Evolutionary conservation across 441 rosid genomes (phyloP).

Genomic region (Croton laevigatus): DNA sequence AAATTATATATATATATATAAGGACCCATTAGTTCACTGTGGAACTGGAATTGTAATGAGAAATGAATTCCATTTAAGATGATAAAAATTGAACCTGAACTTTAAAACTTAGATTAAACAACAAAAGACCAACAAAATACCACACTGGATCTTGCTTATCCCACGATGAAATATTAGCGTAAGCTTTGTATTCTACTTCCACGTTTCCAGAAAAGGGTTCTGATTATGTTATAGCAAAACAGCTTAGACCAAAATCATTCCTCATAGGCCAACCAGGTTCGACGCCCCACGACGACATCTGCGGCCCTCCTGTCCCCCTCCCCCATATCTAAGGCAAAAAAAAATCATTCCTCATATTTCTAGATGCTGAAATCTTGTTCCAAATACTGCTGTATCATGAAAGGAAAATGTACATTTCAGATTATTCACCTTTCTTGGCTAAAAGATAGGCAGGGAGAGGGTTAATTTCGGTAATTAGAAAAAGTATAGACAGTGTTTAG

Average conservation of each 20-base stretch:
- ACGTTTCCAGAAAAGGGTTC: neutral
- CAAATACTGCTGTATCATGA: neutral
- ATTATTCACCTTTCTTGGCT: neutral
- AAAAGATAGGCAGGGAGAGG: too few relatives aligned
- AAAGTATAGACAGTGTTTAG: too few relatives aligned
- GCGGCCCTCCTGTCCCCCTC: too few relatives aligned
- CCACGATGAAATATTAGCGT: neutral
- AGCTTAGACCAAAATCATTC: neutral
- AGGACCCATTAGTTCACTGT: neutral
- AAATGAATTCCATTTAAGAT: neutral
- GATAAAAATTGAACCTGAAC: neutral
- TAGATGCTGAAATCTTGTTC: neutral
- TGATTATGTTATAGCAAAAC: neutral
- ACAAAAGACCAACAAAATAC: neutral
- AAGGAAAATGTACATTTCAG: neutral
- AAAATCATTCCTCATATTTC: too few relatives aligned
- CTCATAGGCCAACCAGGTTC: too few relatives aligned
- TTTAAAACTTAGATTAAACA: neutral
- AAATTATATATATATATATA: too few relatives aligned
- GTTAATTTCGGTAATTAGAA: too few relatives aligned
- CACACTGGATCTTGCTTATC: neutral
- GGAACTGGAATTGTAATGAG: neutral
- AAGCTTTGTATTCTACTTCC: neutral
- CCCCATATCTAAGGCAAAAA: too few relatives aligned
- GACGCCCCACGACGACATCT: too few relatives aligned